phyloP scores from a whole-genome alignment of 345 rosid genomes.

The Eucalyptus decipiens region DNA sequence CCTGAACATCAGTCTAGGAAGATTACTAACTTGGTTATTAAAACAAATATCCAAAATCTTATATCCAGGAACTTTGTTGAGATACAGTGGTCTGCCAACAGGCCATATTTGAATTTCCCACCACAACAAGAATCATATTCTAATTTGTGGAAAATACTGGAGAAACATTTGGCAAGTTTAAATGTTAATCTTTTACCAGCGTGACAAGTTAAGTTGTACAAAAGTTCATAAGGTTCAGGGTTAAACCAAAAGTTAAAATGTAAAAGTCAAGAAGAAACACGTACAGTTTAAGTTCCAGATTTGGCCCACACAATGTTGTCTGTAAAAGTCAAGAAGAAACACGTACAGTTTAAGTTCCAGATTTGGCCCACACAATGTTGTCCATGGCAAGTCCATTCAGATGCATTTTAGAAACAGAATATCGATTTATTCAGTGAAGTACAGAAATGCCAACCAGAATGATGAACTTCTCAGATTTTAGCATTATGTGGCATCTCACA shows the following conservation, averaged over 20 bases:
- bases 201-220: background rate
- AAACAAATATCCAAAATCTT: background rate
- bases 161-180: background rate
- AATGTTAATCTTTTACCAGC: background rate
- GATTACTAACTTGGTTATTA: background rate
- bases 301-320: no score
- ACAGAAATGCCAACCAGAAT: background rate
- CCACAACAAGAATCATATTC: background rate
- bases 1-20: slow-evolving; percentile 15
- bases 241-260: background rate
- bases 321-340: background rate
- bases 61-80: background rate
- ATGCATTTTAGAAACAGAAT: background rate
- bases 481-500: background rate
- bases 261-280: background rate
- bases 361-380: background rate
- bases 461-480: background rate
- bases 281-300: background rate
- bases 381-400: background rate
- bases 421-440: background rate
- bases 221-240: background rate
- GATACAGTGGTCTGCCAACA: background rate
- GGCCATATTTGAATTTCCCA: background rate
- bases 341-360: background rate
- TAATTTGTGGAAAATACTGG: background rate